Evolutionary conservation across 768 basidiomycete species (phyloP).

Genomic region (Leccinum aurantiacum): DNA sequence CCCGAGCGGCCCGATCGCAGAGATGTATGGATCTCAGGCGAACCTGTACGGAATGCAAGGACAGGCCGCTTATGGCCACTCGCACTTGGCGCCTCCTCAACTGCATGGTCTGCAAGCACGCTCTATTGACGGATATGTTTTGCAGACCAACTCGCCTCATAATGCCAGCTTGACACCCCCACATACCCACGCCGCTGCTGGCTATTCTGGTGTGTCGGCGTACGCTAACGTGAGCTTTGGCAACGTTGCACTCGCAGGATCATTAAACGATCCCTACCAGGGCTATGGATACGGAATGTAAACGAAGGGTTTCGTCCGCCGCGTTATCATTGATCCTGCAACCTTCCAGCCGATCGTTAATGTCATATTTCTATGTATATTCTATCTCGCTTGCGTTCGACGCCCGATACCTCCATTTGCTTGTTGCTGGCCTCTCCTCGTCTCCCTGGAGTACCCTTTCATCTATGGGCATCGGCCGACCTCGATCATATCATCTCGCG

Average conservation of each 20-base stretch:
- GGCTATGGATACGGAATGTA: conserved; percentile 81
- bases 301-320: conserved; percentile 27
- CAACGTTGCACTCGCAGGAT: conserved; percentile 46
- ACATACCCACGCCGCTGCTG: conserved; percentile 50
- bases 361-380: conserved; percentile 40
- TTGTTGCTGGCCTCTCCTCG: conserved; percentile 40
- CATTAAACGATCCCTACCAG: conserved; percentile 76
- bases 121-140: conserved; percentile 78
- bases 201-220: conserved; percentile 56
- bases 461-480: conserved; percentile 36
- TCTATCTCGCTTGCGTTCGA: conserved; percentile 35
- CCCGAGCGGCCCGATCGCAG: conserved; percentile 54
- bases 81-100: conserved; percentile 49
- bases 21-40: conserved; percentile 64
- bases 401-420: conserved; percentile 34
- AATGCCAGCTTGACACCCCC: conserved; percentile 60
- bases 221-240: conserved; percentile 57
- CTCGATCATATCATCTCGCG: conserved; percentile 52
- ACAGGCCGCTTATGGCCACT: conserved; percentile 58
- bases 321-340: conserved; percentile 29
- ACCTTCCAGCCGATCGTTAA: conserved; percentile 29
- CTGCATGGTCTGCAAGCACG: conserved; percentile 66
- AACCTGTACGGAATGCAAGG: conserved; percentile 61
- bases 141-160: conserved; percentile 71
- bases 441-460: conserved; percentile 35